Base-by-base conservation (phyloP, 2,329 filamentous ascomycete species). In the Hypoxylon sp. region DNA sequence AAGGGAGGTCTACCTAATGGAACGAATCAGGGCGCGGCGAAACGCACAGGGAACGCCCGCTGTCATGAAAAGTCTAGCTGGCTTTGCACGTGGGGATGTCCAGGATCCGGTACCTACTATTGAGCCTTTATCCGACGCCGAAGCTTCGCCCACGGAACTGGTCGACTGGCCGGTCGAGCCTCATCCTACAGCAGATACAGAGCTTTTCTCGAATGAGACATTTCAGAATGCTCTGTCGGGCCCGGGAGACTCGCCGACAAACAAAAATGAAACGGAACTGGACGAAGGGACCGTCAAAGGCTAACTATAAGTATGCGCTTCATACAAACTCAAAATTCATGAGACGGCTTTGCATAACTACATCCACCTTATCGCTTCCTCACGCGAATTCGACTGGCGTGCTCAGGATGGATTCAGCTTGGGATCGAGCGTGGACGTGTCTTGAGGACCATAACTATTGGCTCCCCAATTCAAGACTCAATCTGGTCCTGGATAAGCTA, bases 21-120 rank as follows among this genome's bases (percentile, higher is more conserved):
- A 75, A 51, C 72, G 73, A 16, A 67, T 72, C 16, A 65, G 71
- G 46, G 67, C 63, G 7, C 61, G 71, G 24, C 24, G 20, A 30
- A 66, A 69, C 38, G 56, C 52, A 7, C 50, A 61, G 28, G 51
- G 59, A 20, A 70, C 57, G 20, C 74, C 73, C 5, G 64, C 68
- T n/a, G 53, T 76, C 28, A 76, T 76, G 74, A 68, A 54, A 44
- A 67, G 74, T 44, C 54, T 75, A 32, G 46, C 69, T 48, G 54
- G 58, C 12, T 76, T 73, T 52, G 70, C 69, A 1, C 55, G 69
- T 12, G 60, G 62, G 20, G 66, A 49, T 49, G 22, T 20, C 8
- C n/a, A 12, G 2, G 42, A 61, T 52, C 1, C 12, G 45, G 2
- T 51, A 11, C 20, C 58, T 22, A n/a, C 24, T 9, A 28, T 38